Conservation (phyloP, 225 moss, liverwort and hornwort genomes). For the Polytrichum formosum region DNA sequence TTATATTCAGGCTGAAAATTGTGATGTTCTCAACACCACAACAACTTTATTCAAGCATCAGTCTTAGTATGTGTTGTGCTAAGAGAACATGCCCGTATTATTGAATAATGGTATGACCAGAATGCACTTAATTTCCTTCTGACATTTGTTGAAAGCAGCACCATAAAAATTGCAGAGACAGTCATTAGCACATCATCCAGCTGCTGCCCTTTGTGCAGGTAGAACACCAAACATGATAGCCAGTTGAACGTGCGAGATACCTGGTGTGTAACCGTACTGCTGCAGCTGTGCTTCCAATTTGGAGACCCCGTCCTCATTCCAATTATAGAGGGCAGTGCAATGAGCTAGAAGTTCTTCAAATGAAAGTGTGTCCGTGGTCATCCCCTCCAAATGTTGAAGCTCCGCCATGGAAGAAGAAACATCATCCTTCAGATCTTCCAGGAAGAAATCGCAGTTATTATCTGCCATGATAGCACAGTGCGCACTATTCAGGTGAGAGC, state of each 20-base stretch:
- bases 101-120: no score
- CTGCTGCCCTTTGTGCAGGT: no score
- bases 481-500: neutral
- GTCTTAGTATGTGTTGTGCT: no score
- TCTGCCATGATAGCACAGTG: constrained; percentile 35
- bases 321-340: constrained; percentile 66
- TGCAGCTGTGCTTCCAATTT: constrained; percentile 64
- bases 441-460: constrained; percentile 54
- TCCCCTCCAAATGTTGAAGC: constrained; percentile 60
- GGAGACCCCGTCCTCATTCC: constrained; percentile 62
- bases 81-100: no score
- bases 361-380: constrained; percentile 63
- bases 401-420: constrained; percentile 59
- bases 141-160: no score
- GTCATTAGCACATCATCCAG: no score
- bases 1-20: no score
- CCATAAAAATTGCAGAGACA: no score
- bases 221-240: no score
- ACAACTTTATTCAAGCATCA: no score
- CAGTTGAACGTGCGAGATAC: constrained; percentile 20
- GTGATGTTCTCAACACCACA: no score
- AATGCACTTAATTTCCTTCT: no score
- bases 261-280: constrained; percentile 78
- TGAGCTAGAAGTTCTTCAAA: constrained; percentile 82
- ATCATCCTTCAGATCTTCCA: constrained; percentile 69